Conservation (phyloP, 1,284 basidiomycete genomes). For the Malassezia slooffiae region DNA sequence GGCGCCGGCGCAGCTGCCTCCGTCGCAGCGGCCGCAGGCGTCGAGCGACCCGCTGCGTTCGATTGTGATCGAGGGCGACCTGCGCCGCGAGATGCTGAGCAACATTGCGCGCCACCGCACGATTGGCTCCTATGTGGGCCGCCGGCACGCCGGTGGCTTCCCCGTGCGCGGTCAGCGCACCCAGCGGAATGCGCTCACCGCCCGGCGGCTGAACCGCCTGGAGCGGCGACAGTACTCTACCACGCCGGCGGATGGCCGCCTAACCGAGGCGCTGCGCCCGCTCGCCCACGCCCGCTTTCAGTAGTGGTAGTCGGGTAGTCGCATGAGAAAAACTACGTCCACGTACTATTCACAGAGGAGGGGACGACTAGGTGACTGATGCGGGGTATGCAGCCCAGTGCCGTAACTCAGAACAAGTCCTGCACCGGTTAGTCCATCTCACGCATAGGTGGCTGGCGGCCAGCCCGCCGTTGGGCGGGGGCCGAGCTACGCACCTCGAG, state of each 20-base stretch:
- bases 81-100: constrained; percentile 64
- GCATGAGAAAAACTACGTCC: no score
- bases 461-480: no score
- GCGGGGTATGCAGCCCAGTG: no score
- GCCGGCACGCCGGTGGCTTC: constrained; percentile 72
- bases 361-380: no score
- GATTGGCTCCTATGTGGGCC: constrained; percentile 77
- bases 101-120: constrained; percentile 79
- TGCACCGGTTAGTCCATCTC: not conserved
- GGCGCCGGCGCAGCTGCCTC: constrained; percentile 11
- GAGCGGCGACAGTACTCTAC: constrained; percentile 49
- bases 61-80: constrained; percentile 69
- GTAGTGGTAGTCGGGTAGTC: not conserved
- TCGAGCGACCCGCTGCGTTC: constrained; percentile 53
- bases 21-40: constrained; percentile 25
- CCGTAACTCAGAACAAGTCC: constrained; percentile 8
- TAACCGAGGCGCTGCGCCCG: constrained; percentile 16
- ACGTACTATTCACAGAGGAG: no score
- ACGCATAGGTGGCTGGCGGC: not conserved
- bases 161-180: constrained; percentile 85
- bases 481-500: constrained; percentile 73
- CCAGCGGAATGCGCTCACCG: constrained; percentile 70
- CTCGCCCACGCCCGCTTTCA: constrained; percentile 16
- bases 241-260: not conserved
- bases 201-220: constrained; percentile 68